Conservation (phyloP, 2,329 filamentous ascomycete genomes). For the Fusarium scirpi region DNA sequence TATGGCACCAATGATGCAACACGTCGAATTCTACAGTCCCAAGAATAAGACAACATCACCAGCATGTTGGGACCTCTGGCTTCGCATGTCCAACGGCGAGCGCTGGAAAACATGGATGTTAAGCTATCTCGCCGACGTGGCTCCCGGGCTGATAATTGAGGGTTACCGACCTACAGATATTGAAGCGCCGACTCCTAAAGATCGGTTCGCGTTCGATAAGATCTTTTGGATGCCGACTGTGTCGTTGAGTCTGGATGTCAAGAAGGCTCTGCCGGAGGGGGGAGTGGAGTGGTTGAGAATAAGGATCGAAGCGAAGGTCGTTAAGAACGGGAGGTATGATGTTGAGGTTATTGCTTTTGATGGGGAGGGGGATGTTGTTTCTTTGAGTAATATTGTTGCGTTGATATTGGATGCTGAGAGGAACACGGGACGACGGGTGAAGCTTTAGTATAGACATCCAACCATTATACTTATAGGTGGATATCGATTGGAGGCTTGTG, state of each 20-base stretch:
- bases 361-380: conserved; percentile 46
- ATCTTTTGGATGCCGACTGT: conserved; percentile 82
- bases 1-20: conserved; percentile 44
- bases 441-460: conserved; percentile 52
- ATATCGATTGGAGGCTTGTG: neutral
- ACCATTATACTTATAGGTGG: neutral
- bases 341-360: conserved; percentile 77
- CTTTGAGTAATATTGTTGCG: conserved; percentile 49
- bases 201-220: conserved; percentile 44
- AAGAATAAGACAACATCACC: conserved; percentile 10
- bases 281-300: conserved; percentile 80
- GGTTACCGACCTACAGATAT: conserved; percentile 52
- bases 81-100: conserved; percentile 69
- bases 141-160: conserved; percentile 76
- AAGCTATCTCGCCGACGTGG: conserved; percentile 72
- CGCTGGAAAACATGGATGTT: conserved; percentile 73
- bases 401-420: conserved; percentile 46
- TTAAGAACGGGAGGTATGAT: conserved; percentile 80
- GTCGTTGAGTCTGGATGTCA: conserved; percentile 80
- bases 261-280: conserved; percentile 74
- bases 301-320: conserved; percentile 72
- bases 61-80: conserved; percentile 62
- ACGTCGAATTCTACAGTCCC: conserved; percentile 50
- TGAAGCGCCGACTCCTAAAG: conserved; percentile 35
- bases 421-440: conserved; percentile 36